phyloP scores from a whole-genome alignment of 1,284 basidiomycete species.

The Marasmius sp. region DNA sequence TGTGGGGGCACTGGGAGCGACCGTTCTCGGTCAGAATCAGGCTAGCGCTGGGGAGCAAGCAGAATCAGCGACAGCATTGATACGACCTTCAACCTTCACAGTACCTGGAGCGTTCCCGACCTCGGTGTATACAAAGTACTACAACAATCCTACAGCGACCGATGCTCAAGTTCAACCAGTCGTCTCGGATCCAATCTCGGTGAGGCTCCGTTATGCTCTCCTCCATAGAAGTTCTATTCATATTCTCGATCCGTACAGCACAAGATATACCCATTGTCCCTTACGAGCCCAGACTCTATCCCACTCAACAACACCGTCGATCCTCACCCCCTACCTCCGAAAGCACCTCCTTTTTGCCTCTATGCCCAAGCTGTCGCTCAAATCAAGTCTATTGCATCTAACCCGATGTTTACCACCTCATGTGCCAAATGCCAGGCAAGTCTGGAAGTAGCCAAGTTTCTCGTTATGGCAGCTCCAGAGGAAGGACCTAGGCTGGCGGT shows the following conservation, averaged over 20 bases:
- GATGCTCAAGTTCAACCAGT: constrained; percentile 68
- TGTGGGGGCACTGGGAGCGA: no score
- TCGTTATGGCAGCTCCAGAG: constrained; percentile 64
- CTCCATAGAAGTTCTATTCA: neutral
- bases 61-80: neutral
- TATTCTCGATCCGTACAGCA: constrained; percentile 37
- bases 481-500: constrained; percentile 60
- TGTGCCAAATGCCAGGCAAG: constrained; percentile 66
- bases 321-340: constrained; percentile 63
- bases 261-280: constrained; percentile 49
- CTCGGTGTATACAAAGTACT: constrained; percentile 60
- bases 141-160: constrained; percentile 70
- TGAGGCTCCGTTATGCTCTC: constrained; percentile 27
- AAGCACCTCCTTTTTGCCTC: constrained; percentile 42
- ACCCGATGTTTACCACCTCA: constrained; percentile 48
- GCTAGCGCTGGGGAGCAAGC: no score
- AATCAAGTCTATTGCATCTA: constrained; percentile 51
- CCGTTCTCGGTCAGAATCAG: no score
- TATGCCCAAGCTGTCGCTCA: constrained; percentile 53
- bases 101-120: constrained; percentile 67
- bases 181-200: constrained; percentile 65
- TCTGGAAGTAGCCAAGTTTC: constrained; percentile 65
- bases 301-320: constrained; percentile 58
- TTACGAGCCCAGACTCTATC: constrained; percentile 62
- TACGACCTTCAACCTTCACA: constrained; percentile 48